Evolutionary conservation across 2,329 filamentous ascomycete species (phyloP).

Genomic region (Xylariales sp.): DNA sequence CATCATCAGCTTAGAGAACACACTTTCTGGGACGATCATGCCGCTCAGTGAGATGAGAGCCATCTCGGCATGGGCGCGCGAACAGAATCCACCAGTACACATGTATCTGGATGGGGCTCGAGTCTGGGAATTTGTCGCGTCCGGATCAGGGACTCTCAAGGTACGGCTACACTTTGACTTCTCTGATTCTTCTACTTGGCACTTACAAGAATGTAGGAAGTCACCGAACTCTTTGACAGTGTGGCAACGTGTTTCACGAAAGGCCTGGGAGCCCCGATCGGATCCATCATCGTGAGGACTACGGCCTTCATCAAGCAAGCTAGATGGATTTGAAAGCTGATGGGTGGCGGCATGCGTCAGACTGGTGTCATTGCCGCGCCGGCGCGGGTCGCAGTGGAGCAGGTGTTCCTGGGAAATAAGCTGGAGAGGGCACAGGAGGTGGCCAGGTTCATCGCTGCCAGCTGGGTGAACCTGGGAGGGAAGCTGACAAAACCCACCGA

Average conservation of each 20-base stretch:
- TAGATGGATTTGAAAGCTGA: constrained; percentile 56
- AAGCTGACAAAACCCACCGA: constrained; percentile 65
- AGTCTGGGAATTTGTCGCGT: constrained; percentile 74
- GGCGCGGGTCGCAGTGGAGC: constrained; percentile 59
- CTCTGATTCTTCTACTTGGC: no score
- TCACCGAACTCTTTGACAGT: constrained; percentile 68
- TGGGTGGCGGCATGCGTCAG: constrained; percentile 72
- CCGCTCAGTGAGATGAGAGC: constrained; percentile 65
- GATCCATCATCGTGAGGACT: constrained; percentile 64
- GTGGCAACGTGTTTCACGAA: constrained; percentile 78
- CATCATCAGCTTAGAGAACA: constrained; percentile 83
- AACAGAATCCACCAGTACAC: constrained; percentile 64
- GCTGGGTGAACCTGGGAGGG: constrained; percentile 69
- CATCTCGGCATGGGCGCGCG: constrained; percentile 66
- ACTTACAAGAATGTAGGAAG: no score
- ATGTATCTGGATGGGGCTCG: constrained; percentile 77
- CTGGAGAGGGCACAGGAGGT: constrained; percentile 56
- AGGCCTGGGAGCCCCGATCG: constrained; percentile 75
- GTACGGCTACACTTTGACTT: no score
- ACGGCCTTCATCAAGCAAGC: constrained; percentile 31
- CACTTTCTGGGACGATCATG: constrained; percentile 72
- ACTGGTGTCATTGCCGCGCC: constrained; percentile 68
- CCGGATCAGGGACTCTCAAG: constrained; percentile 60
- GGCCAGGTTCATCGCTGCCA: constrained; percentile 59
- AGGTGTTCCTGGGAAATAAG: constrained; percentile 49